phyloP scores from a whole-genome alignment of 106 monocot species.

The Narthecium ossifragum region DNA sequence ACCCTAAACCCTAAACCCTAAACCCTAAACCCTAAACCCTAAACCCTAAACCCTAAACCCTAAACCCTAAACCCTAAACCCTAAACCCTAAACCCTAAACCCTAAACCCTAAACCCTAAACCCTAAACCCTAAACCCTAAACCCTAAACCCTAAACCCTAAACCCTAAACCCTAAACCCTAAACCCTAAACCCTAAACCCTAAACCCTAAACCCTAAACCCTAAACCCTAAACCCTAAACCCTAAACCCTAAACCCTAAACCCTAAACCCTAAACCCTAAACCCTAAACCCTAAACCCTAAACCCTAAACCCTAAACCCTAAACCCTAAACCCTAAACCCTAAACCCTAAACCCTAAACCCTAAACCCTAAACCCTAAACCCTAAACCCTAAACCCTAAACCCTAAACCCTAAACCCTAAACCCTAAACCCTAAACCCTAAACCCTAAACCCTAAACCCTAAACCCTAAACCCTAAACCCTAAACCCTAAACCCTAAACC shows the following conservation, averaged over 20 bases:
- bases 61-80: slow-evolving; percentile 1
- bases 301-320: slow-evolving; percentile 13
- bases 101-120: slow-evolving; percentile 2
- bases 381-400: slow-evolving; percentile 11
- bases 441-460: slow-evolving; percentile 10
- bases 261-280: slow-evolving; percentile 11
- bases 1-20: slow-evolving; percentile 7
- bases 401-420: no score
- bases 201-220: slow-evolving; percentile 2
- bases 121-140: slow-evolving; percentile 6
- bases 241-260: slow-evolving; percentile 1
- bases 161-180: slow-evolving; percentile 3
- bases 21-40: slow-evolving; percentile 17
- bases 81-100: slow-evolving; percentile 6
- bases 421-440: slow-evolving; percentile 6
- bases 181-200: slow-evolving; percentile 8
- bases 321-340: slow-evolving; percentile 7
- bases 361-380: slow-evolving; percentile 8
- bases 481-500: slow-evolving; percentile 9
- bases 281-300: slow-evolving; percentile 12
- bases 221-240: slow-evolving; percentile 13
- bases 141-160: slow-evolving; percentile 1
- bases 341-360: slow-evolving; percentile 10
- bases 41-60: slow-evolving; percentile 4
- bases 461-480: slow-evolving; percentile 12